Evolutionary conservation across 2,329 filamentous ascomycete genomes (phyloP), one percentile per base, ranked within the genome.

Genomic region (Biscogniauxia marginata): DNA sequence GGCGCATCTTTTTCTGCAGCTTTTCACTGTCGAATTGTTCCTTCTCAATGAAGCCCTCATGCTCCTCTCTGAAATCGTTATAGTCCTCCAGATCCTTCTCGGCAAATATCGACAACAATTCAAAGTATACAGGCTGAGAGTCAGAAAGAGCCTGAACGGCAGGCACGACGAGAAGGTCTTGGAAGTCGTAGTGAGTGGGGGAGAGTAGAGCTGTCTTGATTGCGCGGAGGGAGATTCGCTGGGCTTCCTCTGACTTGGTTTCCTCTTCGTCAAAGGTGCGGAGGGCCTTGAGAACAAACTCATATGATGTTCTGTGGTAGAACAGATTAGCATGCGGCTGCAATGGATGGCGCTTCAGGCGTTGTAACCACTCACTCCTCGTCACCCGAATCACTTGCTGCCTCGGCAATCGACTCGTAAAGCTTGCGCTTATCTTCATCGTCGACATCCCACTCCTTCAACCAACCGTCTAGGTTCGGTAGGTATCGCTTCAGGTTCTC

Each of bases 1-100:
- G 86, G 66, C 95, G 91, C 84, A 98, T 97, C 83, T 99, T 99
- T 75, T 89, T 91, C 81, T 92, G 86, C 64, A 98, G 84, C 60
- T 85, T 86, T 52, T 84, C 84, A 68, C 84, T 82, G 71, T 96
- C 87, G 49, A 88, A 83, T 63, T 85, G 84, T 70, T 91, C 84
- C 69, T 88, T 83, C 74, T 93, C 87, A 59, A 98, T 78, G 78
- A 91, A 96, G 61, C 88, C 89, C 63, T 90, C 84, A 76, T 96
- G 91, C 78, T 96, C 91, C 68, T 96, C 89, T 73, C 91, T 86
- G 80, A 98, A 98, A 76, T 96, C 93, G 74, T 91, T 90, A 79
- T 95, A 96, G 76, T 96, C 91, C 72, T 98, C 93, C 53, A 97
- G 86, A 66, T 93, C 89, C 75, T 98, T 93, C 70, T 95, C 89